Evolutionary conservation across 345 rosid genomes (phyloP).

Genomic region (Salix caprea): DNA sequence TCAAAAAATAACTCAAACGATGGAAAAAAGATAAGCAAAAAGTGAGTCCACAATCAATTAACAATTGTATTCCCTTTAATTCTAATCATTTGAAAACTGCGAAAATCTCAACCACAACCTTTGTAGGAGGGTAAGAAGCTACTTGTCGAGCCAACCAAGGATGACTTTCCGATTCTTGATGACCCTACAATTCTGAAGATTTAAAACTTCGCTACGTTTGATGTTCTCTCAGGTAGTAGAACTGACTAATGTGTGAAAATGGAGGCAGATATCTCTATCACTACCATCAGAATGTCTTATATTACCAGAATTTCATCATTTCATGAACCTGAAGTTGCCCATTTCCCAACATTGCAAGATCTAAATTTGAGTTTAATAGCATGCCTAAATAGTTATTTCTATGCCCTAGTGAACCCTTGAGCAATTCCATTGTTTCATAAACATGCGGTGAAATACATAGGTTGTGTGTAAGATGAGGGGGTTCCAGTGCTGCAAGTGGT

Average conservation of each 20-base stretch:
- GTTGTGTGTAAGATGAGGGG: not conserved
- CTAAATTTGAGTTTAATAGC: not conserved
- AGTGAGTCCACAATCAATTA: too few species aligned
- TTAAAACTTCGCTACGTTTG: not conserved
- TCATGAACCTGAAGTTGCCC: not conserved
- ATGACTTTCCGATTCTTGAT: not conserved
- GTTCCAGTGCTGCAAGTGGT: not conserved
- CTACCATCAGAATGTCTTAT: too few species aligned
- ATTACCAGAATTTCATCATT: not conserved
- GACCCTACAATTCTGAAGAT: not conserved
- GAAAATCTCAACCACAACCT: not conserved
- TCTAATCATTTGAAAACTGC: too few species aligned
- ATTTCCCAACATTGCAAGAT: not conserved
- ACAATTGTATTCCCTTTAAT: too few species aligned
- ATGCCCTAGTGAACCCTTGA: not conserved
- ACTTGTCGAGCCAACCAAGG: not conserved
- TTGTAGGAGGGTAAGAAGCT: not conserved
- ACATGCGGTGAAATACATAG: not conserved
- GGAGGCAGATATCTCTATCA: not conserved
- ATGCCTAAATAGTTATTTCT: not conserved
- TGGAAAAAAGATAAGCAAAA: too few species aligned
- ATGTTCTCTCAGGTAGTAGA: not conserved
- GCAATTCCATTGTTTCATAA: not conserved
- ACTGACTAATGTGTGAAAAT: not conserved
- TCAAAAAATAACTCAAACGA: too few species aligned